These are phyloP conservation scores for Dentipellis sp. DNA, from an alignment of 768 basidiomycete genomes.

Conservation along the genomic window DNA sequence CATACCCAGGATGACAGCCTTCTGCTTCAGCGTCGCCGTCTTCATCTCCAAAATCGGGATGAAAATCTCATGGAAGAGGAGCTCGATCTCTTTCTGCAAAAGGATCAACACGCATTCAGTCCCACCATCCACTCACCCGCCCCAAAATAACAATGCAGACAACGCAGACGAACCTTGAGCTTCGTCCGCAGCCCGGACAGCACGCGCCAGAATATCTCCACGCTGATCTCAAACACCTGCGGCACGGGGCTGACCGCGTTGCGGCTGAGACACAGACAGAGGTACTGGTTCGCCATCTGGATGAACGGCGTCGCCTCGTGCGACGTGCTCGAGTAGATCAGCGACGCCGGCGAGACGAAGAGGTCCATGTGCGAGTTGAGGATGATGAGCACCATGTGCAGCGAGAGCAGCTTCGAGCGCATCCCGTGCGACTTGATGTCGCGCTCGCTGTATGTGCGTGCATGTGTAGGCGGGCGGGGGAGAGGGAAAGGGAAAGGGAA, in stretches of 20 bases:
- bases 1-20: conserved; percentile 87
- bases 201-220: conserved; percentile 97
- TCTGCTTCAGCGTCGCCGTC: conserved; percentile 91
- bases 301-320: conserved; percentile 84
- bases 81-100: conserved; percentile 94
- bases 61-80: conserved; percentile 97
- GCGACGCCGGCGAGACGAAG: conserved; percentile 80
- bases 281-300: conserved; percentile 92
- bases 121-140: neutral
- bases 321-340: conserved; percentile 86
- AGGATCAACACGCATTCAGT: neutral
- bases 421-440: conserved; percentile 94
- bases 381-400: conserved; percentile 89
- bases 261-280: conserved; percentile 85
- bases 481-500: too few species aligned
- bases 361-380: conserved; percentile 86
- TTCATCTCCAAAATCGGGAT: conserved; percentile 97
- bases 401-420: conserved; percentile 90
- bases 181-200: conserved; percentile 91
- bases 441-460: conserved; percentile 59
- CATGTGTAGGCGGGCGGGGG: too few species aligned
- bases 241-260: conserved; percentile 94
- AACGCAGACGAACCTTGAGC: conserved; percentile 84
- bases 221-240: conserved; percentile 95
- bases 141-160: too few species aligned